Evolutionary conservation across 2,329 filamentous ascomycete species (phyloP), one percentile per base, ranked within the genome.

Genomic region (Fusarium sp.): DNA sequence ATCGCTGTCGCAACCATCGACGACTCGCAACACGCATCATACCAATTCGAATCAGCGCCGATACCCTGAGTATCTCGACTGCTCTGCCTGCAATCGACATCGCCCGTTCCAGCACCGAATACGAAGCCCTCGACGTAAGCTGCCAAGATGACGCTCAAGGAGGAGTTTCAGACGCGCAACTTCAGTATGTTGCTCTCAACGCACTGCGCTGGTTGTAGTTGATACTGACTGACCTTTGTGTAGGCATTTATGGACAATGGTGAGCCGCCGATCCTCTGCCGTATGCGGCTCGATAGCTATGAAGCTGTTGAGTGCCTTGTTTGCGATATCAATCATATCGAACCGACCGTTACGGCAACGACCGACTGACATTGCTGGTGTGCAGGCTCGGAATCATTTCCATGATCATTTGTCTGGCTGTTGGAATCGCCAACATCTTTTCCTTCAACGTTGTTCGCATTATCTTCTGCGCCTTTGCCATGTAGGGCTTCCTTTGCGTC

Each of bases 231-330:
- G 71, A 81, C 71, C 39, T 41, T 45, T 58, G 56, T 29, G 56
- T 68, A 91, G 88, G 88, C 78, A 91, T 91, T 78, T 91, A 91
- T 72, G 88, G 86, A 77, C 88, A 91, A 88, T 91, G 88, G 88
- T 91, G 82, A 83, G 86, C 74, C 25, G 42, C 44, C 54, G 12
- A 60, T 46, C 38, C 42, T 47, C 39, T n/a, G 41, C 39, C 58
- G 13, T 24, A 24, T 39, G 53, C n/a, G 47, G 41, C 50, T 52
- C 26, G 25, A 40, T 48, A 50, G 49, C 44, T 54, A 42, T 35
- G 26, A 45, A 70, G 53, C 52, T 64, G 32, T 45, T 19, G 11
- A 50, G 44, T 43, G 40, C 38, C 45, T 24, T 43, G 41, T 43
- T 38, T 46, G 51, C 53, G 53, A 51, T 54, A 40, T 19, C 29